Evolutionary conservation across 768 basidiomycete genomes (phyloP), one percentile per base, ranked within the genome.

Genomic region (Hypholoma sublateritium): DNA sequence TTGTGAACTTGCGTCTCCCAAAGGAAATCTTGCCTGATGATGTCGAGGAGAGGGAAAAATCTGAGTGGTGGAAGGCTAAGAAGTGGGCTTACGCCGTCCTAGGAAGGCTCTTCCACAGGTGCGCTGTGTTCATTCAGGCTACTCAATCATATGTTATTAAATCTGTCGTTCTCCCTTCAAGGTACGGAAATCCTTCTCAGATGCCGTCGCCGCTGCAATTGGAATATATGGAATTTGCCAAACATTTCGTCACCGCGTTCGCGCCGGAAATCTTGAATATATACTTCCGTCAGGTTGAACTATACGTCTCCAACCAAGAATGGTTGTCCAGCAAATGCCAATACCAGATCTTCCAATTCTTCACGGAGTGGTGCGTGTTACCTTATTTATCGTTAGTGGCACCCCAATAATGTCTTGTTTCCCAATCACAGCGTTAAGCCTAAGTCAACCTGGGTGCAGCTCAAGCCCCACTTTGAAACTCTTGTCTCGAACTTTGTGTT

Each of bases 71-170:
- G 89, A 88, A 87, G 67, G 82, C 88, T 8, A 95, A 95, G 75
- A 96, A 96, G 68, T 95, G 93, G 94, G 91, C 93, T 0, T 94
- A 88, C 66, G 83, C 80, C n/a, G 85, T 84, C 36, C 76, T 96
- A 7, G 89, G 89, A 35, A 77, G 86, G 21, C 74, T 94, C 14
- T 94, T 94, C 80, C 88, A 89, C 65, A 80, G 88, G 82, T 87
- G 67, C 50, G 49, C 13, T 41, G 22, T 21, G 13, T 48, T 46
- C 35, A 2, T 0, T 35, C 49, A 2, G 42, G 21, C 53, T 9
- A 6, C 17, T 25, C 56, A 35, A 36, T 32, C 36, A 16, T 11
- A 8, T 16, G 13, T 22, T 25, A 2, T 37, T 53, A n/a, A 24
- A 22, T 60, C 35, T 35, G 53, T 21, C 21, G 53, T 6, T 37